These are phyloP conservation scores for Aegle marmelos DNA, from an alignment of 345 rosid species.

Conservation along the genomic window DNA sequence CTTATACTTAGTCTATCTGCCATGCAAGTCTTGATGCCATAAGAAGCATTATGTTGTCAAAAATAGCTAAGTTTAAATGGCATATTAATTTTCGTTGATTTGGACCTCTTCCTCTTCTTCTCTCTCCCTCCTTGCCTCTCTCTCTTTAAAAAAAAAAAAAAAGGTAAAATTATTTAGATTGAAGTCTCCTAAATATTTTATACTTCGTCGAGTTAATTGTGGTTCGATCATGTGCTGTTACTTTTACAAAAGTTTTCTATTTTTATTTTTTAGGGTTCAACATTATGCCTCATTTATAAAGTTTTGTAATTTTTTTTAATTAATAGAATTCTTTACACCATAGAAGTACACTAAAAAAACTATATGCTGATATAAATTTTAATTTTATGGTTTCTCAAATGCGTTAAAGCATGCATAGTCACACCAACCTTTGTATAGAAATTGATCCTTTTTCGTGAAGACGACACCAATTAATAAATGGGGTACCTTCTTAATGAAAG, in stretches of 20 bases:
- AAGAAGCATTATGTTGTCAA: constrained; percentile 1
- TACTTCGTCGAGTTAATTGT: not conserved
- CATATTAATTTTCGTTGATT: constrained; percentile 13
- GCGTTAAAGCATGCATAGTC: not conserved
- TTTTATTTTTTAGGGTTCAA: too few relatives aligned
- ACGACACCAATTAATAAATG: constrained; percentile 7
- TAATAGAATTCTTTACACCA: not conserved
- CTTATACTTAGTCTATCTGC: not conserved
- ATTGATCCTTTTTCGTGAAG: not conserved
- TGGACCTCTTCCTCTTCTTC: not conserved
- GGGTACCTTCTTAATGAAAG: constrained; percentile 24
- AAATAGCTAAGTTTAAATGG: constrained; percentile 17
- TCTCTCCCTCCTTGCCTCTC: not conserved
- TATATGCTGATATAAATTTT: not conserved
- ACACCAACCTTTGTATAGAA: constrained; percentile 4
- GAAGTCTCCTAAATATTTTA: not conserved
- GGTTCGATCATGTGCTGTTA: not conserved
- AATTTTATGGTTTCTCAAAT: not conserved
- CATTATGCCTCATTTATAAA: too few relatives aligned
- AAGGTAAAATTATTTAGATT: not conserved
- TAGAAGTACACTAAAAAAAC: not conserved
- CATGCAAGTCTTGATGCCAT: not conserved
- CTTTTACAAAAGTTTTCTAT: not conserved
- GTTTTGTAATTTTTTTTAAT: too few relatives aligned
- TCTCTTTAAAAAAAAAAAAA: not conserved